Conservation (phyloP, 2,329 filamentous ascomycete genomes). For the Pseudogymnoascus sp. region DNA sequence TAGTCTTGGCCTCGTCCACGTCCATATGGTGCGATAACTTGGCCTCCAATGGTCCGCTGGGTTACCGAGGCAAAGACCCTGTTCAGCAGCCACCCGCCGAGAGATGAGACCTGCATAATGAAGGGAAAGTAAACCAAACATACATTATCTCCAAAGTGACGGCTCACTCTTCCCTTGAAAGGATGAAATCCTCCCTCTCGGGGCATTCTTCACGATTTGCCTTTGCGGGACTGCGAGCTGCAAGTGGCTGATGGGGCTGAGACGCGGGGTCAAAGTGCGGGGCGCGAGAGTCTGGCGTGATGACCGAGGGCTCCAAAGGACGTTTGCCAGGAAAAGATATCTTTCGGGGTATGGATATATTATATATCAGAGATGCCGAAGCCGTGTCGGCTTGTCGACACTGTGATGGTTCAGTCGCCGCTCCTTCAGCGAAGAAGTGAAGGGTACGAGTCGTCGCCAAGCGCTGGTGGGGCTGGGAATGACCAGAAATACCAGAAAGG, state of each 20-base stretch:
- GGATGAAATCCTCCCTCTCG: slow-evolving; percentile 39
- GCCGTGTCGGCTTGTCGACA: slow-evolving; percentile 3
- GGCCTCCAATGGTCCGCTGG: not conserved
- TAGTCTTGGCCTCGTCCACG: not conserved
- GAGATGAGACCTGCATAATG: not conserved
- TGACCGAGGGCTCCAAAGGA: not conserved
- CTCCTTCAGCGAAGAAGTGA: slow-evolving; percentile 3
- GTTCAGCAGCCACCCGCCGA: not conserved
- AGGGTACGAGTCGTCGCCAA: slow-evolving; percentile 4
- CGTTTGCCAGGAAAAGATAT: not conserved
- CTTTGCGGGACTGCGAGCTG: not conserved
- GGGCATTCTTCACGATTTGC: slow-evolving; percentile 21
- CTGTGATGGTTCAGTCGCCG: not conserved
- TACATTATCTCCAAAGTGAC: slow-evolving; percentile 43
- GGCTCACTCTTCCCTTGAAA: slow-evolving; percentile 42
- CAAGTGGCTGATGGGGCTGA: not conserved
- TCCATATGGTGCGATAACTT: not conserved
- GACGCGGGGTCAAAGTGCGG: slow-evolving; percentile 1
- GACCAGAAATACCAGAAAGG: slow-evolving; percentile 4
- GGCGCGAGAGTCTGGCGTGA: not conserved
- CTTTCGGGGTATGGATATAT: not conserved
- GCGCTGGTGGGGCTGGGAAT: slow-evolving; percentile 2
- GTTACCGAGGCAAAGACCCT: not conserved
- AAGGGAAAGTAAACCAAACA: slow-evolving; percentile 16
- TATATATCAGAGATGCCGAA: slow-evolving; percentile 4